Evolutionary conservation across 768 basidiomycete species (phyloP).

Genomic region (Mycena crocata): DNA sequence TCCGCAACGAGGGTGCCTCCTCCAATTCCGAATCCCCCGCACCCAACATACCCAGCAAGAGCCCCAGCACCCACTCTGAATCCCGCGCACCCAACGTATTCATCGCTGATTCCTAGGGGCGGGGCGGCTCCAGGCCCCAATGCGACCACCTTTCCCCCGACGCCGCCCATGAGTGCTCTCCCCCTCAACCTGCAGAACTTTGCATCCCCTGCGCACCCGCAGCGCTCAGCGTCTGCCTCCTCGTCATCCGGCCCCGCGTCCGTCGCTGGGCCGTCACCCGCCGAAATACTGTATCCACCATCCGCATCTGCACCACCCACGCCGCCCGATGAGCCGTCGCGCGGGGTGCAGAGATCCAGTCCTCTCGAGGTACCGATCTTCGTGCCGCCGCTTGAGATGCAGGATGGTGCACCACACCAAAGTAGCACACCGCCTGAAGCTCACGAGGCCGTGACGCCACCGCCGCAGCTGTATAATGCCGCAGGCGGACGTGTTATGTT

Average conservation of each 20-base stretch:
- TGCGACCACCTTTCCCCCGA: neutral
- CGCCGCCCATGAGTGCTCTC: slow-evolving; percentile 25
- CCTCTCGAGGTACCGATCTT: neutral
- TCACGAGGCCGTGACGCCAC: slow-evolving; percentile 29
- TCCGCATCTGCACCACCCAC: neutral
- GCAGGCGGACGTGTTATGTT: neutral
- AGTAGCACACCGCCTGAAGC: slow-evolving; percentile 18
- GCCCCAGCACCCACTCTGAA: neutral
- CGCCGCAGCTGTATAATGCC: neutral
- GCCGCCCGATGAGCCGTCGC: too few species aligned
- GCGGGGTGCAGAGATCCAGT: neutral
- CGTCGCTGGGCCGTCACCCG: neutral
- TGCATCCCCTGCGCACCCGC: neutral
- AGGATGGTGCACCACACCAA: neutral
- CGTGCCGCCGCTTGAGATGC: neutral
- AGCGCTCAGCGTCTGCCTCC: slow-evolving; percentile 1
- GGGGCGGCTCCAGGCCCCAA: too few species aligned
- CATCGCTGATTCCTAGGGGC: neutral
- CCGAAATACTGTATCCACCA: neutral
- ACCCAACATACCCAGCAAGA: too few species aligned
- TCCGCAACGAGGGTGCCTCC: too few species aligned
- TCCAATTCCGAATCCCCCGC: too few species aligned
- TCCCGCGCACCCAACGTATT: neutral
- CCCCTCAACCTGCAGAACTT: slow-evolving; percentile 22
- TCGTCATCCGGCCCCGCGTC: neutral